Base-by-base conservation (phyloP, 2,329 filamentous ascomycete genomes). In the Pyrenophora graminea region DNA sequence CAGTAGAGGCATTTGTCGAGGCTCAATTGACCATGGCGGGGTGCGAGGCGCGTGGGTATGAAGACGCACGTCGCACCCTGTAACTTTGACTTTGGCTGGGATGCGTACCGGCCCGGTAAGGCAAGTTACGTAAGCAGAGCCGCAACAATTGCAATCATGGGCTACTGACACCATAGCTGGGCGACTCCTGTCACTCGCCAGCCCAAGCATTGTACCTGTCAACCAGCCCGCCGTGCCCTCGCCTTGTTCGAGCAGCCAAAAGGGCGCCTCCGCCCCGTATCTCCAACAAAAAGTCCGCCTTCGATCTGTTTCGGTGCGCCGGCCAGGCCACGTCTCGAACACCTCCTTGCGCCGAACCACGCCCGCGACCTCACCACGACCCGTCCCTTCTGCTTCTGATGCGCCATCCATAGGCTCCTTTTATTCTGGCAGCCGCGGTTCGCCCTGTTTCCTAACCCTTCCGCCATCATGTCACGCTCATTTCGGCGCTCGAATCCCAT, bases 401-500 rank as follows among this genome's bases (percentile, higher is more conserved):
- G 70, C 69, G 38, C 62, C 56, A 36, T 47, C 43, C 50, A 58
- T 73, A 72, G 67, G 62, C 53, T 13, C 31, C 41, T 43, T 48
- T 48, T 32, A 54, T 45, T 54, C 59, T 62, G 66, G 69, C 69
- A 67, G 55, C 68, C 48, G 53, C 61, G 57, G 63, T 68, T 63
- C 64, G 65, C 65, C 62, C 59, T 45, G 49, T 52, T 45, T 55
- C 43, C 47, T 46, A 32, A 38, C 38, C 40, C 38, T 44, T 34
- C 55, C 41, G 45, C 53, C 58, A 52, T 53, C 70, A 84, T 85
- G 82, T 81, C 80, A 69, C 89, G 90, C 76, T 79, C 81, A 57
- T 83, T 93, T 70, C 90, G 90, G 77, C 88, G 89, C 77, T 85
- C 87, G 71, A 94, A 85, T 75, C 87, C 90, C 58, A 81, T 89